Evolutionary conservation across 1,139 yeast species (phyloP).

Genomic region (Kodamaea plutei): DNA sequence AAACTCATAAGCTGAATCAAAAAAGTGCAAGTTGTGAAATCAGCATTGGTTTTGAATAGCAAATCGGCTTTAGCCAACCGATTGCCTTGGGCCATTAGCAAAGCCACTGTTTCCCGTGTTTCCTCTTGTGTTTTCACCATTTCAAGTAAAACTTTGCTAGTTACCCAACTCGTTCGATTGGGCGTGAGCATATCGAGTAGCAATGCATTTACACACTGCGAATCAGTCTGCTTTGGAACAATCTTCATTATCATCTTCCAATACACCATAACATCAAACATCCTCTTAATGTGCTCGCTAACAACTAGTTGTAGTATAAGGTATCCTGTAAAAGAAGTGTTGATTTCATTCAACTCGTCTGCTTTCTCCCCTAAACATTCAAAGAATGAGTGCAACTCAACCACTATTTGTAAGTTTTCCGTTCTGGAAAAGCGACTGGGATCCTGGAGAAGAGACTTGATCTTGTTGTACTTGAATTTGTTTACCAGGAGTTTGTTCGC

Average conservation of each 20-base stretch:
- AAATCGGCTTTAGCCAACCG: not conserved
- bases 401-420: not conserved
- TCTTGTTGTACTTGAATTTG: conserved; percentile 3
- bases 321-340: conserved; percentile 2
- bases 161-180: conserved; percentile 3
- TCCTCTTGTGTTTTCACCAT: conserved; percentile 1
- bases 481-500: not conserved
- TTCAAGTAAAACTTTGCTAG: conserved; percentile 1
- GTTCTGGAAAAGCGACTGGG: not conserved
- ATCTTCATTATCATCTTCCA: conserved; percentile 1
- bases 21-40: conserved; percentile 4
- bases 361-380: not conserved
- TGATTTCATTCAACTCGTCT: not conserved
- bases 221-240: conserved; percentile 1
- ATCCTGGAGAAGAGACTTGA: conserved; percentile 2
- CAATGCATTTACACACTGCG: conserved; percentile 3
- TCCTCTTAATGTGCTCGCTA: conserved; percentile 1
- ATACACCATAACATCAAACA: conserved; percentile 1
- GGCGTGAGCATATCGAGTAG: not conserved
- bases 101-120: not conserved
- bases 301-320: conserved; percentile 2
- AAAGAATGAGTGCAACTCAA: not conserved
- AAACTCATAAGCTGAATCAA: conserved; percentile 1
- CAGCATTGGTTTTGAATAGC: conserved; percentile 2
- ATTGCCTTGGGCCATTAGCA: not conserved